These are phyloP conservation scores for Lactarius hatsudake DNA, from an alignment of 768 basidiomycete genomes.

Conservation along the genomic window DNA sequence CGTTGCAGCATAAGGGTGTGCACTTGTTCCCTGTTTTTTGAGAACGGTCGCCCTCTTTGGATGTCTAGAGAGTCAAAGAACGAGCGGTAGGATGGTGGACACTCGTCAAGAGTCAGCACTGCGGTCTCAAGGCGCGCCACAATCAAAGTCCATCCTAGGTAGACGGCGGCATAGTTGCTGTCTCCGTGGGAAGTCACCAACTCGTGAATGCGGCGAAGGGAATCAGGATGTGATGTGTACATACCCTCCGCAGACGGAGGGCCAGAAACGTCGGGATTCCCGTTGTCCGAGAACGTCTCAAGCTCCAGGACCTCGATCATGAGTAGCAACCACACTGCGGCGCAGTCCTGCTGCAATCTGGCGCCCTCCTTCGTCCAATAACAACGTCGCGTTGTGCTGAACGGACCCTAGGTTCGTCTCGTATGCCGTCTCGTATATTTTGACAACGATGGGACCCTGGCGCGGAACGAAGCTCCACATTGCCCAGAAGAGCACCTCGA, in stretches of 20 bases:
- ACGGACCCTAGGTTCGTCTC: slow-evolving; percentile 58
- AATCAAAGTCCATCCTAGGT: slow-evolving; percentile 83
- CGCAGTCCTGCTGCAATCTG: slow-evolving; percentile 62
- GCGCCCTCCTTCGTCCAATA: slow-evolving; percentile 75
- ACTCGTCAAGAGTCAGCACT: slow-evolving; percentile 45
- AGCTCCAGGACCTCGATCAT: slow-evolving; percentile 78
- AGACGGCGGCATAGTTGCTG: slow-evolving; percentile 66
- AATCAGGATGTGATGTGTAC: slow-evolving; percentile 60
- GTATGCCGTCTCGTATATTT: slow-evolving; percentile 65
- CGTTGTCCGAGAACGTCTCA: slow-evolving; percentile 59
- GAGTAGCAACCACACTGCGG: slow-evolving; percentile 75
- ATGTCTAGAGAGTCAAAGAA: slow-evolving; percentile 56
- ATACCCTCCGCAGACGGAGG: slow-evolving; percentile 47
- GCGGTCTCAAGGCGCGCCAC: slow-evolving; percentile 58
- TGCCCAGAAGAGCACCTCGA: slow-evolving; percentile 87
- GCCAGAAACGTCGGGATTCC: slow-evolving; percentile 49
- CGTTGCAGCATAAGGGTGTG: slow-evolving; percentile 57
- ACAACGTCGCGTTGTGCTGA: slow-evolving; percentile 60
- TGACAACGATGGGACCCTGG: slow-evolving; percentile 57
- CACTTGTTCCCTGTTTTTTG: slow-evolving; percentile 57
- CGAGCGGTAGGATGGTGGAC: slow-evolving; percentile 51
- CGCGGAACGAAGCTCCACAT: slow-evolving; percentile 77
- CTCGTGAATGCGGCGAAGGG: slow-evolving; percentile 65
- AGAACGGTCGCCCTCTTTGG: slow-evolving; percentile 39
- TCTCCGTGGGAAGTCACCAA: slow-evolving; percentile 57